phyloP scores from a whole-genome alignment of 768 basidiomycete species.

The Boletus rufocinnamomeus region DNA sequence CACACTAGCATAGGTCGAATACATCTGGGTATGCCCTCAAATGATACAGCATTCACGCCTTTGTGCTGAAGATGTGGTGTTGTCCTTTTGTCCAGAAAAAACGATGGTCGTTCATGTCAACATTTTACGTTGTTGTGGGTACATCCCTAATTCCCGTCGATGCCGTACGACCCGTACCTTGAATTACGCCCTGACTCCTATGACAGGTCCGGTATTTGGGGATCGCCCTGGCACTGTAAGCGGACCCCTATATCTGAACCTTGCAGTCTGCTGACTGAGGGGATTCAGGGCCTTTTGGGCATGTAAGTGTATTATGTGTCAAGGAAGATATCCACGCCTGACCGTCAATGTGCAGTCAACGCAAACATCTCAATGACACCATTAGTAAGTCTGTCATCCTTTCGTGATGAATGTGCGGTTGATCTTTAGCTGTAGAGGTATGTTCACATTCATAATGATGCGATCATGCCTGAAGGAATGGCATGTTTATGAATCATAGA shows the following conservation, averaged over 20 bases:
- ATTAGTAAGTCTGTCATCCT: conserved; percentile 1
- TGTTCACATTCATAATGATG: background rate
- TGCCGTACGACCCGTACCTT: background rate
- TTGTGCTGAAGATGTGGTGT: background rate
- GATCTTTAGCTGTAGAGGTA: conserved; percentile 9
- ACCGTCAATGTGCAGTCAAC: conserved; percentile 13
- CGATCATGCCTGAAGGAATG: background rate
- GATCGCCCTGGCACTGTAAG: conserved; percentile 21
- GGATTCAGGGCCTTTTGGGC: conserved; percentile 15
- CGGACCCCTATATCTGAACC: background rate
- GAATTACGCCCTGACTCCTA: background rate
- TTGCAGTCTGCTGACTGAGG: background rate
- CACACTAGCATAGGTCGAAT: conserved; percentile 14
- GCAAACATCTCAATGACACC: conserved; percentile 21
- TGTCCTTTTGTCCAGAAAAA: conserved; percentile 3
- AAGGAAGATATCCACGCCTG: background rate
- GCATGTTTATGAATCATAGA: background rate
- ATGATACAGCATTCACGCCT: background rate
- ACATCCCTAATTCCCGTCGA: background rate
- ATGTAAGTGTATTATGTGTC: conserved; percentile 5
- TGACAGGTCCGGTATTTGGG: conserved; percentile 22
- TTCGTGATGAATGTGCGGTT: background rate
- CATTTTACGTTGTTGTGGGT: conserved; percentile 20
- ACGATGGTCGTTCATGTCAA: conserved; percentile 17
- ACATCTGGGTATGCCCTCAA: conserved; percentile 22